Base-by-base conservation (phyloP, 805 yeast species). In the Nakazawaea pomicola region DNA sequence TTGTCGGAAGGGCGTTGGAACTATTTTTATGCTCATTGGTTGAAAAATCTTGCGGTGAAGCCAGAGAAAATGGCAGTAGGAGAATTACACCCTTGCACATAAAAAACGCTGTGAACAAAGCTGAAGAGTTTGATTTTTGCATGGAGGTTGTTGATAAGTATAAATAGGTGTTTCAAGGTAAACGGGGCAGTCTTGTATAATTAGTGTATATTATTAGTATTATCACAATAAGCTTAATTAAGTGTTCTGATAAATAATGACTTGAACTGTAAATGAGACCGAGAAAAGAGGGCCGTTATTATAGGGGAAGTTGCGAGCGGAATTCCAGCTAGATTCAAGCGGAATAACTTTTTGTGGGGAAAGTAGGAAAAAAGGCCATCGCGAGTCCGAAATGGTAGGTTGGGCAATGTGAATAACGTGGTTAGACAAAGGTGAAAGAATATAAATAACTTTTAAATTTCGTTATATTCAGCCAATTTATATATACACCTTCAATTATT, bases 1-100 rank as follows among this genome's bases (percentile, higher is more conserved):
- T 91, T 14, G 96, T 93, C 7, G 97, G 98, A 6, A 76, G 96
- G 47, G 96, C 99, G 0, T 68, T 93, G 39, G 98, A 93, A 64
- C 74, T 88, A 46, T 93, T 93, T 58, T 78, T 93, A 74, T 87
- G 95, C 38, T 78, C 93, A 41, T 70, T 93, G 42, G 95, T 93
- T 37, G 90, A 86, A 52, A 88, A 85, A 35, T 74, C 95, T 16
- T 80, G 87, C 38, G 72, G 75, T 30, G 87, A 84, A 48, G 95
- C 97, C 4, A 76, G 80, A 40, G 68, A 68, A 35, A 73, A 78
- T 45, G 93, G 91, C 10, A 80, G 81, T 12, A 83, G 84, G 55
- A 75, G 95, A 50, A 87, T 93, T 12, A 78, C 82, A 16, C 90
- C 95, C 0, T 80, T 83, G 27, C 90, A 89, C 50, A 74, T 93